These are phyloP conservation scores for Candida glucosophila DNA, from an alignment of 1,139 yeast species.

Conservation along the genomic window DNA sequence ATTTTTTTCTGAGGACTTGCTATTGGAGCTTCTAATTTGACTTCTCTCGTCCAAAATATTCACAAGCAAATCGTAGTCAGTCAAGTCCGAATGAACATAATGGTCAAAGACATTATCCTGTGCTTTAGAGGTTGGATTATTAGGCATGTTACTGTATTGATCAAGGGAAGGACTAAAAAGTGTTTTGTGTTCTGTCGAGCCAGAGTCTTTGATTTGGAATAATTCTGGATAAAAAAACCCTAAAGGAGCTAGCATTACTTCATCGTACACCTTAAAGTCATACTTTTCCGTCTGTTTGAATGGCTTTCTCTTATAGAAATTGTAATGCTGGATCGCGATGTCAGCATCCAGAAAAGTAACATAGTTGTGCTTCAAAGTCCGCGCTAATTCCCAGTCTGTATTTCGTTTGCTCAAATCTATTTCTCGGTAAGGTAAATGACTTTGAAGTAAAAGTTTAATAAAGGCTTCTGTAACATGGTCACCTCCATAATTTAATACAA, in stretches of 20 bases:
- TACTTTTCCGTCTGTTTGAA: conserved; percentile 56
- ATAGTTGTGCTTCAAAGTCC: conserved; percentile 60
- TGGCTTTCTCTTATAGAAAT: conserved; percentile 62
- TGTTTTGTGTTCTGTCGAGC: conserved; percentile 6
- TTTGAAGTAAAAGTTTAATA: conserved; percentile 53
- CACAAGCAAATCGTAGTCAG: conserved; percentile 29
- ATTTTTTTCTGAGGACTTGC: conserved; percentile 11
- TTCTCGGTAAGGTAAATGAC: conserved; percentile 68
- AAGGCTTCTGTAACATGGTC: conserved; percentile 76
- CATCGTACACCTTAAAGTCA: conserved; percentile 89
- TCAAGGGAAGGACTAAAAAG: conserved; percentile 53
- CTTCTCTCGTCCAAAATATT: conserved; percentile 17
- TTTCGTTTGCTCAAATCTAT: conserved; percentile 47
- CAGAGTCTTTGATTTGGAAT: conserved; percentile 32
- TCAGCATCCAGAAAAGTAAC: conserved; percentile 87
- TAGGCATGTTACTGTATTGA: conserved; percentile 52
- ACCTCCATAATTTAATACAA: conserved; percentile 74
- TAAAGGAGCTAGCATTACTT: conserved; percentile 86
- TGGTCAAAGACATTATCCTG: conserved; percentile 38
- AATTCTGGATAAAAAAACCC: conserved; percentile 79
- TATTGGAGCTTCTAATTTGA: conserved; percentile 13
- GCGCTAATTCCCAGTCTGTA: conserved; percentile 70
- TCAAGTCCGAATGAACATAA: conserved; percentile 25
- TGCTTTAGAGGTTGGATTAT: conserved; percentile 46
- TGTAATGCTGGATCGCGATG: conserved; percentile 77